Evolutionary conservation across 352 stramenopile genomes (phyloP), one percentile per base, ranked within the genome.

Genomic region (Phytophthora quininea): DNA sequence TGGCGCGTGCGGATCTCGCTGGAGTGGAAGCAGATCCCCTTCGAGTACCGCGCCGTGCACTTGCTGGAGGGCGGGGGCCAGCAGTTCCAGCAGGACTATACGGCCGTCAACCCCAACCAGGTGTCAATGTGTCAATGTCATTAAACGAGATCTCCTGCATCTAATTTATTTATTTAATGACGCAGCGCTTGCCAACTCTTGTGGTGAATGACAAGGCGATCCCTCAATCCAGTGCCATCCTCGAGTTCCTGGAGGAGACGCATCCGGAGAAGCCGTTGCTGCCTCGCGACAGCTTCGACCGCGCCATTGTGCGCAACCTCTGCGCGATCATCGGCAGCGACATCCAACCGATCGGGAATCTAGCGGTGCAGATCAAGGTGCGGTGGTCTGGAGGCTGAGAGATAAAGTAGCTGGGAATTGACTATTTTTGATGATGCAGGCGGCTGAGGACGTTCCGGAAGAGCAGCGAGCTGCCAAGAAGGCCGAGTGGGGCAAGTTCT

Each of bases 201-300:
- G 85, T 96, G 62, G 96, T 97, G 62, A 83, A 89, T 24, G 86
- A 79, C 46, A 73, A 79, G 27, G 63, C 77, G 24, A 72, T 95
- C 8, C 82, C 88, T 35, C 94, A 98, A 68, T 97, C 87, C 0
- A 64, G 90, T 35, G 91, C 93, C 11, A 98, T 98, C 58, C 81
- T 99, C 63, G 92, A 98, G 67, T 98, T 98, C 68, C 68, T 99
- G 11, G 93, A 98, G 43, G 82, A 93, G 55, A 89, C 81, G 30
- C 93, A 90, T 67, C 73, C 90, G 1, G 64, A 90, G 52, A 74
- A 83, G 32, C 70, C 79, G 30, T 63, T 98, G 51, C 72, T 98
- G 54, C 93, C 93, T 2, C 72, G 67, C 19, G 86, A 97, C 62
- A 65, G 76, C 8, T 67, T 92, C 43, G 69, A 85, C 14, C 83